Evolutionary conservation across 179 eudicot species (phyloP).

Genomic region (Actinidia arguta): DNA sequence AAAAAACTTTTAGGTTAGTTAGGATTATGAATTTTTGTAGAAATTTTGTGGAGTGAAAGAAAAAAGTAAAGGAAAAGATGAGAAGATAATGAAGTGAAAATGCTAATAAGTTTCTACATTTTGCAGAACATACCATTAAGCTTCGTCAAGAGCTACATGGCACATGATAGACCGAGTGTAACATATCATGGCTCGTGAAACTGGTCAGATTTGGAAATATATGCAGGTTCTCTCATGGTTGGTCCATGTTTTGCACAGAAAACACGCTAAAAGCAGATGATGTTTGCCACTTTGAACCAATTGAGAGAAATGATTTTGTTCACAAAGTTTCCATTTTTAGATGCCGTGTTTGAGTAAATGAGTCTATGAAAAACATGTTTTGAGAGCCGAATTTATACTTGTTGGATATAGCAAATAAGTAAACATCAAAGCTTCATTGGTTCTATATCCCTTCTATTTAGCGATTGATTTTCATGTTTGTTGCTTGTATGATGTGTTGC

Average conservation of each 20-base stretch:
- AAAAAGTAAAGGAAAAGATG: too few relatives aligned
- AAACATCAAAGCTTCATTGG: too few relatives aligned
- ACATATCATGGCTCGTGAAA: slow-evolving; percentile 7
- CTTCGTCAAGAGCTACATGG: background rate
- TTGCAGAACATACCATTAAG: background rate
- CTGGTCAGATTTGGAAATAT: background rate
- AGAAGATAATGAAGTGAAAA: too few relatives aligned
- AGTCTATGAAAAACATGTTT: too few relatives aligned
- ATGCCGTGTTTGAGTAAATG: background rate
- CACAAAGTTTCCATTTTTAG: slow-evolving; percentile 10
- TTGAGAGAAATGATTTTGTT: slow-evolving; percentile 3
- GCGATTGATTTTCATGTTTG: too few relatives aligned
- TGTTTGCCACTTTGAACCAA: slow-evolving; percentile 21
- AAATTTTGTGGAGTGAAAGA: too few relatives aligned
- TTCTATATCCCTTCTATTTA: too few relatives aligned
- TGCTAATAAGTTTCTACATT: slow-evolving; percentile 3
- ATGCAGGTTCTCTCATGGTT: background rate
- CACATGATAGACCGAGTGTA: background rate
- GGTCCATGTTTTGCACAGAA: slow-evolving; percentile 4
- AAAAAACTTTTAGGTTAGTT: too few relatives aligned
- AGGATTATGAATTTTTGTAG: too few relatives aligned
- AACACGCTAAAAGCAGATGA: slow-evolving; percentile 10
- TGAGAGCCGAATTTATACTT: too few relatives aligned
- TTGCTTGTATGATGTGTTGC: too few relatives aligned
- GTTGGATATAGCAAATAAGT: too few relatives aligned